phyloP scores from a whole-genome alignment of 495 filamentous ascomycete genomes.

The Penicillium samsonianum region DNA sequence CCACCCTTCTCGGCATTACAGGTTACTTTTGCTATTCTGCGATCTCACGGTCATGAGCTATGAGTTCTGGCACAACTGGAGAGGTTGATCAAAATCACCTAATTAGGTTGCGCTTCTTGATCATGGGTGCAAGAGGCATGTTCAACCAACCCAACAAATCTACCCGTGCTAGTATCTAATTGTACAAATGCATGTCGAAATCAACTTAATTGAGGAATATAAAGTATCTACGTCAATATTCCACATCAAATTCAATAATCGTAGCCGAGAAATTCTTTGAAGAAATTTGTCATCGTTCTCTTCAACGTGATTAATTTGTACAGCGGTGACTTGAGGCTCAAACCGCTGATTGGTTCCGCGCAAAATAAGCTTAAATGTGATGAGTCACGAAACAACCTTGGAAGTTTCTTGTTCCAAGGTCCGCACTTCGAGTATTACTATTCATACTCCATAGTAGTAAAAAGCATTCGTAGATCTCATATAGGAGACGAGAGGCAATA shows the following conservation, averaged over 20 bases:
- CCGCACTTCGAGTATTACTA: background rate
- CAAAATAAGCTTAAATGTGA: background rate
- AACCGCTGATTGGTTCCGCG: background rate
- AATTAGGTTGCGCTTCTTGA: background rate
- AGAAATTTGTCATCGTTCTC: background rate
- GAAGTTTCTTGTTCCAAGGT: background rate
- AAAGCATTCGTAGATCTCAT: too few species aligned
- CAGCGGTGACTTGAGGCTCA: slow-evolving; percentile 1
- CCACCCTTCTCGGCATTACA: slow-evolving; percentile 54
- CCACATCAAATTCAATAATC: background rate
- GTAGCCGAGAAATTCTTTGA: background rate
- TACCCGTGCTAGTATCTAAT: background rate
- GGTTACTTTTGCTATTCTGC: slow-evolving; percentile 73
- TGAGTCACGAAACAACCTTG: background rate
- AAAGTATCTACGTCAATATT: background rate
- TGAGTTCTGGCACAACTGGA: slow-evolving; percentile 62
- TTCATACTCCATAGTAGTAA: too few species aligned
- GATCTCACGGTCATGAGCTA: slow-evolving; percentile 82
- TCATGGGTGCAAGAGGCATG: background rate
- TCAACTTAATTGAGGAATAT: background rate
- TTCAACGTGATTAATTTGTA: background rate
- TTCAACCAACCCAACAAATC: background rate
- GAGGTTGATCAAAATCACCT: background rate
- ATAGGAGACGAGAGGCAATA: too few species aligned
- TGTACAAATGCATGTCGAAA: background rate